Evolutionary conservation across 805 yeast genomes (phyloP), one percentile per base, ranked within the genome.

Genomic region (Candida chilensis): DNA sequence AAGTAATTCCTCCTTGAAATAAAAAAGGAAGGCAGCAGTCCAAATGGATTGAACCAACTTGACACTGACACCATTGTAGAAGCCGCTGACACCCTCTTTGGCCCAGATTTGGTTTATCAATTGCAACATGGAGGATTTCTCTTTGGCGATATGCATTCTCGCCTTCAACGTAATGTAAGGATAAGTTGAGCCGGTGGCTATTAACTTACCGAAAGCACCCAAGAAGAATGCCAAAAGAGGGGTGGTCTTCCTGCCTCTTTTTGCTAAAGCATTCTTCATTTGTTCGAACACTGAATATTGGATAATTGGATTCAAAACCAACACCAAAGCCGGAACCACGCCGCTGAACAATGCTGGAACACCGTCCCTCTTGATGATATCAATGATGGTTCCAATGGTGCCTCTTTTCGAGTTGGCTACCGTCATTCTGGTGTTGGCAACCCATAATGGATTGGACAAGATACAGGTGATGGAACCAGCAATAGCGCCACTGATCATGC

Each of bases 231-330:
- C 94, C 55, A 86, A 86, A 19, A 67, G 41, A 3, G 95, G 74
- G 5, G 81, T 71, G 36, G 81, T 57, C n/a, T 61, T 56, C 19
- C 36, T 45, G 31, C 57, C 50, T 24, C 57, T 62, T 34, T 67
- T 73, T 32, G 75, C 63, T 12, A 87, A 64, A 13, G 67, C 42
- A 41, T 82, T 84, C 48, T 80, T 78, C 44, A 84, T 53, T 54
- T 87, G 95, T 57, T 88, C 97, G 52, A 81, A 88, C 27, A 86
- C 73, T 29, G 96, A 84, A 61, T 87, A 88, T 55, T 88, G 96
- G 40, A 88, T 78, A 36, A 88, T 80, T 24, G 97, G 96, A 53
- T 88, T 88, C 38, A 78, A 45, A 30, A 88, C 96, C 36, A 88
- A 65, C 29, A 86, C 74, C 45, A 88, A 66, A 2, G 96, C 95